Percentiles rank a stretch among this genome's conserved stretches.
These are phyloP conservation scores for Esteya vermicola DNA, from an alignment of 2,329 filamentous ascomycete genomes.

Conservation along the genomic window DNA sequence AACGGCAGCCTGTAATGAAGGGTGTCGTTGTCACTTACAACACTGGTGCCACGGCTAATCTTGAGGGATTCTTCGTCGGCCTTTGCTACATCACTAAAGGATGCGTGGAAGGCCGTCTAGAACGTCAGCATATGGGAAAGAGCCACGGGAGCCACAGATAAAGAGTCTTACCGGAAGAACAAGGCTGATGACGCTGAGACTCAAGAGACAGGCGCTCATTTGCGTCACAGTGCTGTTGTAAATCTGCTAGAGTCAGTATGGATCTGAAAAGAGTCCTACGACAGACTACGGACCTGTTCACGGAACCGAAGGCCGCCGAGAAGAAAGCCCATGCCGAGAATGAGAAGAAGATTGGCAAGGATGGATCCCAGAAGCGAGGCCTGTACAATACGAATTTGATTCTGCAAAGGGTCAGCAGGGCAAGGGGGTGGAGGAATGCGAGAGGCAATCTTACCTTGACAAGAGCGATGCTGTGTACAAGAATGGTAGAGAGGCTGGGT, in stretches of 20 bases:
- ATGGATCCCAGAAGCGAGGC: conserved; percentile 83
- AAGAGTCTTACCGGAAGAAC: conserved; percentile 62
- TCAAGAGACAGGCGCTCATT: conserved; percentile 88
- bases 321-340: conserved; percentile 84
- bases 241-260: conserved; percentile 32
- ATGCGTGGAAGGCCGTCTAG: conserved; percentile 81
- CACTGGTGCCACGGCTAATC: conserved; percentile 80
- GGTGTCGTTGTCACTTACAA: conserved; percentile 37
- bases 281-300: conserved; percentile 49
- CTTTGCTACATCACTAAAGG: conserved; percentile 47
- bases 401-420: conserved; percentile 24
- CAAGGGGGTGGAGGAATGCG: not conserved
- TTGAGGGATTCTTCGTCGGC: conserved; percentile 63
- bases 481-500: conserved; percentile 1
- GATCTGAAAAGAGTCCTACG: not conserved
- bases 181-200: conserved; percentile 78
- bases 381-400: conserved; percentile 84
- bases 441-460: conserved; percentile 38
- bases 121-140: not conserved
- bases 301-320: conserved; percentile 73
- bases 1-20: too few species aligned
- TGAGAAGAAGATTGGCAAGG: conserved; percentile 73
- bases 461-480: conserved; percentile 50
- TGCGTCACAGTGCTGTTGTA: conserved; percentile 94
- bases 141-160: too few species aligned